phyloP scores from a whole-genome alignment of 768 basidiomycete genomes.

The Trametes villosa region DNA sequence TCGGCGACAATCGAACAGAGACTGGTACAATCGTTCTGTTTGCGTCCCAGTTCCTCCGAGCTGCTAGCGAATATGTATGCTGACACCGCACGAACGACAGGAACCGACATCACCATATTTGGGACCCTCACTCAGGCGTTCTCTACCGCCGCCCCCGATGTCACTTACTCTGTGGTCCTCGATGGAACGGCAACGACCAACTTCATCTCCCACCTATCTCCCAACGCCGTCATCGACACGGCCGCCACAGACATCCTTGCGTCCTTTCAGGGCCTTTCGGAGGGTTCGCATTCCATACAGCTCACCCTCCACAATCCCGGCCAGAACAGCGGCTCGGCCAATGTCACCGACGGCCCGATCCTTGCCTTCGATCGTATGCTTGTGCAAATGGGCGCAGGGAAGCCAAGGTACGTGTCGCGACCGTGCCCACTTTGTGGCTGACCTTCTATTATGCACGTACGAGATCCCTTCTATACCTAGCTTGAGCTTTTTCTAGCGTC shows the following conservation, averaged over 20 bases:
- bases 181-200: slow-evolving; percentile 48
- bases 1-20: slow-evolving; percentile 1
- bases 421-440: background rate
- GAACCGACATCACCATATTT: slow-evolving; percentile 64
- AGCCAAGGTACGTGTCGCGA: slow-evolving; percentile 13
- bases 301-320: slow-evolving; percentile 51
- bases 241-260: slow-evolving; percentile 48
- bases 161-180: slow-evolving; percentile 51
- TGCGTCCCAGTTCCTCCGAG: background rate
- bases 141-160: slow-evolving; percentile 5
- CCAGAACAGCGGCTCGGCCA: slow-evolving; percentile 5
- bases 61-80: background rate
- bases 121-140: slow-evolving; percentile 48
- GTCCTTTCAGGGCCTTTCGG: slow-evolving; percentile 48
- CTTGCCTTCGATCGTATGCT: slow-evolving; percentile 63
- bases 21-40: background rate
- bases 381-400: slow-evolving; percentile 33
- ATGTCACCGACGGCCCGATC: slow-evolving; percentile 30
- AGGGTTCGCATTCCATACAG: slow-evolving; percentile 57
- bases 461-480: too few species aligned
- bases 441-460: background rate
- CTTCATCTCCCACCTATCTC: slow-evolving; percentile 29
- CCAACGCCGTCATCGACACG: slow-evolving; percentile 30
- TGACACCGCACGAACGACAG: slow-evolving; percentile 37
- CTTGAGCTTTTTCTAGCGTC: background rate